phyloP scores from a whole-genome alignment of 2,329 filamentous ascomycete species.

The Myriangium duriaei region DNA sequence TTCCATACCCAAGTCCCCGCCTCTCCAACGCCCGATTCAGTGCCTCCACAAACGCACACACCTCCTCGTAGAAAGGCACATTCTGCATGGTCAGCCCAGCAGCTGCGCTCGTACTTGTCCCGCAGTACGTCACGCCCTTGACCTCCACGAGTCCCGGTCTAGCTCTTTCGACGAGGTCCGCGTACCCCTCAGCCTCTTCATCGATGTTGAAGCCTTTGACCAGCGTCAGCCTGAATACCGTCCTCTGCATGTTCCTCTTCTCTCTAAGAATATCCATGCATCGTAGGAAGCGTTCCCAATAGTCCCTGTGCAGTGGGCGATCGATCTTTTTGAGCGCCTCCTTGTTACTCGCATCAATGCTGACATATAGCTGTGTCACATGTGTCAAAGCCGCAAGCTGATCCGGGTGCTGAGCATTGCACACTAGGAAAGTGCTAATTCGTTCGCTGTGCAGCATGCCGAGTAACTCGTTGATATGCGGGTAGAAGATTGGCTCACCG shows the following conservation, averaged over 20 bases:
- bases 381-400: conserved; percentile 70
- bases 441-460: conserved; percentile 69
- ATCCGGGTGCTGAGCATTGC: conserved; percentile 92
- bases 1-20: conserved; percentile 70
- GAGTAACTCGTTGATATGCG: conserved; percentile 88
- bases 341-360: conserved; percentile 85
- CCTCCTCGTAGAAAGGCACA: conserved; percentile 90
- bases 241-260: conserved; percentile 73
- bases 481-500: conserved; percentile 97
- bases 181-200: conserved; percentile 83
- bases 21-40: conserved; percentile 56
- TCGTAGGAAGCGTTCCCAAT: conserved; percentile 89
- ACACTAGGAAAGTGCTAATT: conserved; percentile 91
- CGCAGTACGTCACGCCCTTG: conserved; percentile 95
- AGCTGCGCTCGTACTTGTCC: conserved; percentile 70
- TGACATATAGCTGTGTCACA: conserved; percentile 92
- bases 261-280: conserved; percentile 82
- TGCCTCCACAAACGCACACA: conserved; percentile 66
- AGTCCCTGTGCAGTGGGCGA: conserved; percentile 83
- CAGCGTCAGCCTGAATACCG: conserved; percentile 86
- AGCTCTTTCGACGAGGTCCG: conserved; percentile 71
- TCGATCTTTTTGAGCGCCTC: conserved; percentile 83
- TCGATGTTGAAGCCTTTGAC: conserved; percentile 98
- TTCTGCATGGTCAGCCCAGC: conserved; percentile 94
- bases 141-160: conserved; percentile 88